These are phyloP conservation scores for Dothidotthia symphoricarpi DNA, from an alignment of 2,329 filamentous ascomycete genomes.

Conservation along the genomic window DNA sequence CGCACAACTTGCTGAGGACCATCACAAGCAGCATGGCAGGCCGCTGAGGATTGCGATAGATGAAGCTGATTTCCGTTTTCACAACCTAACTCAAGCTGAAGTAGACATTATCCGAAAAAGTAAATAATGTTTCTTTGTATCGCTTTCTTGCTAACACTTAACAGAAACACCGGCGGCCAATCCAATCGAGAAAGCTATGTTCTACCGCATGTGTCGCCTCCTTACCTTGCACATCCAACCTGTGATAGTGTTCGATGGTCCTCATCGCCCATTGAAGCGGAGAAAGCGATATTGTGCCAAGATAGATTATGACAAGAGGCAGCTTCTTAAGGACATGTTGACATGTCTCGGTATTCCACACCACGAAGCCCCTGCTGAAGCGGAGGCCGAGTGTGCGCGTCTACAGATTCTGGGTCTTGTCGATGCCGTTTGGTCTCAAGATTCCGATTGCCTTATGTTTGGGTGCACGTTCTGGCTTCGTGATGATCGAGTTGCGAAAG, in stretches of 20 bases:
- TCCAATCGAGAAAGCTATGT: conserved; percentile 45
- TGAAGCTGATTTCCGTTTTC: conserved; percentile 47
- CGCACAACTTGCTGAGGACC: conserved; percentile 41
- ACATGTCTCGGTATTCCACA: conserved; percentile 44
- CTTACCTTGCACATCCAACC: conserved; percentile 52
- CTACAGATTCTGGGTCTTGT: conserved; percentile 47
- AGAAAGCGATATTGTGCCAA: conserved; percentile 26
- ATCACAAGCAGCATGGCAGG: conserved; percentile 35
- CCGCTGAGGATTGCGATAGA: conserved; percentile 46
- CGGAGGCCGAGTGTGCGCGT: conserved; percentile 51
- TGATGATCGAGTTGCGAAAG: conserved; percentile 29
- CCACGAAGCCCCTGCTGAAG: conserved; percentile 49
- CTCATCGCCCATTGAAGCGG: conserved; percentile 44
- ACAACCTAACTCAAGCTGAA: conserved; percentile 40
- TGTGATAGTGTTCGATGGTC: conserved; percentile 57
- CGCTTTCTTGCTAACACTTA: too few species aligned
- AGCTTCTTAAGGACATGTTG: conserved; percentile 41
- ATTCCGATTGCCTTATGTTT: conserved; percentile 51
- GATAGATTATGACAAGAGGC: conserved; percentile 36
- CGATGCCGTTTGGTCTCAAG: conserved; percentile 52
- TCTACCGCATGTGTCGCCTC: conserved; percentile 47
- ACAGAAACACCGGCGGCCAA: too few species aligned
- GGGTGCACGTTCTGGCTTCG: conserved; percentile 47
- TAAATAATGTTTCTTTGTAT: conserved; percentile 1
- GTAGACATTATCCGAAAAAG: conserved; percentile 39